Percentiles rank a stretch among this genome's conserved stretches.
Evolutionary conservation across 177 flowering plant genomes (phyloP).

Genomic region (Vitis hybrid): DNA sequence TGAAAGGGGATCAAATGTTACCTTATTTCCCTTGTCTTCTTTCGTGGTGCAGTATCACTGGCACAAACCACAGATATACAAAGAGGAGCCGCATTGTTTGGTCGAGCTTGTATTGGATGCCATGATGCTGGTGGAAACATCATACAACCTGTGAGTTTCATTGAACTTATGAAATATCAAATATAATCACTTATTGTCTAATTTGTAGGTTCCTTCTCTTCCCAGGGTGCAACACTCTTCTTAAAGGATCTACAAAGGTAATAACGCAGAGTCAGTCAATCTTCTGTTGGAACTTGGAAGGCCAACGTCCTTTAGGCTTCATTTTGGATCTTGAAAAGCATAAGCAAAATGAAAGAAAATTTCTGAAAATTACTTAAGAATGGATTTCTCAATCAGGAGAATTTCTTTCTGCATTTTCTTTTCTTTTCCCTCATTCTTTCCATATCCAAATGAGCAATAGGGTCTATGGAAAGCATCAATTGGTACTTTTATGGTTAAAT

Average conservation of each 20-base stretch:
- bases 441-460: no score
- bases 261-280: neutral
- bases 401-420: no score
- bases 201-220: conserved; percentile 3
- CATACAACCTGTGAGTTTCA: conserved; percentile 69
- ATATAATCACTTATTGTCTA: neutral
- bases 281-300: no score
- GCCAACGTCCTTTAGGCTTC: no score
- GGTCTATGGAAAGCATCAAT: no score
- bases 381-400: no score
- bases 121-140: conserved; percentile 93
- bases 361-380: no score
- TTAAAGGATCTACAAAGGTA: conserved; percentile 73
- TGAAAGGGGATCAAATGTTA: no score
- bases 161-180: neutral
- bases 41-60: conserved; percentile 39
- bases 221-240: conserved; percentile 86
- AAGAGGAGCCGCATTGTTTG: conserved; percentile 66
- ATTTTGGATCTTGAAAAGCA: no score
- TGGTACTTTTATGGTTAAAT: no score
- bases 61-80: conserved; percentile 49
- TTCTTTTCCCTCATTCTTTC: no score
- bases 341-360: no score
- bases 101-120: conserved; percentile 82
- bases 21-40: neutral